A percentile compares a stretch with the other conserved stretches of the same genome.
Evolutionary conservation across 2,329 filamentous ascomycete genomes (phyloP).

Genomic region (Chrysoporthe austroafricana): DNA sequence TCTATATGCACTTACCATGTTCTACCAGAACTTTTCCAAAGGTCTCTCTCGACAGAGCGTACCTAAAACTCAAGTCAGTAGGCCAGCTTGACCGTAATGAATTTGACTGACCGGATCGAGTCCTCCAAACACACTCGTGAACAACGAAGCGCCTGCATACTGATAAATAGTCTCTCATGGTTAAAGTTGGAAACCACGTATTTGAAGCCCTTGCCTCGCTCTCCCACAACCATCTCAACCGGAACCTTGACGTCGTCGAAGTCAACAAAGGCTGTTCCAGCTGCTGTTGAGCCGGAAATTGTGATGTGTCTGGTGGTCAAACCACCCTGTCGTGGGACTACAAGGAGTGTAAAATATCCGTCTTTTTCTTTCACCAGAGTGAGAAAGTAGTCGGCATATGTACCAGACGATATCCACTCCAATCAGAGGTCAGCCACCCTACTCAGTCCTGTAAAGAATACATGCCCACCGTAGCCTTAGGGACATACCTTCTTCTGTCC

Average conservation of each 20-base stretch:
- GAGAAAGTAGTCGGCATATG: conserved; percentile 58
- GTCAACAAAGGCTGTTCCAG: conserved; percentile 58
- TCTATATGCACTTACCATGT: conserved; percentile 18
- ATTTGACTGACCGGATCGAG: conserved; percentile 45
- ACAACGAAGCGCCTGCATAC: conserved; percentile 57
- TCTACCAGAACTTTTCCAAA: conserved; percentile 30
- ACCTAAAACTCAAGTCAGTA: not conserved
- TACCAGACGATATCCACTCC: conserved; percentile 64
- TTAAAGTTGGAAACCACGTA: conserved; percentile 47
- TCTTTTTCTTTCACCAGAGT: conserved; percentile 51
- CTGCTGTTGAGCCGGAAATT: conserved; percentile 65
- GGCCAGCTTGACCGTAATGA: not conserved
- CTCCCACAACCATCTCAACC: conserved; percentile 52
- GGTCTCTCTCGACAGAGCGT: conserved; percentile 29
- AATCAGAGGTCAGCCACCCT: not conserved
- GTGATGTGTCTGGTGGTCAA: conserved; percentile 55
- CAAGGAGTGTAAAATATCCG: conserved; percentile 58
- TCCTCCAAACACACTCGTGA: conserved; percentile 56
- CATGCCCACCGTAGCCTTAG: not conserved
- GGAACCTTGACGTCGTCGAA: conserved; percentile 58
- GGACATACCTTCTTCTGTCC: conserved; percentile 55
- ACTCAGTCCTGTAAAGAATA: not conserved
- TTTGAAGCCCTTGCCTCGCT: conserved; percentile 54
- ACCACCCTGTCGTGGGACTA: conserved; percentile 54
- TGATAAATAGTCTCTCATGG: conserved; percentile 58